Evolutionary conservation across 1,139 yeast genomes (phyloP).

Genomic region (Hemisphaericaspora xylanilytica): DNA sequence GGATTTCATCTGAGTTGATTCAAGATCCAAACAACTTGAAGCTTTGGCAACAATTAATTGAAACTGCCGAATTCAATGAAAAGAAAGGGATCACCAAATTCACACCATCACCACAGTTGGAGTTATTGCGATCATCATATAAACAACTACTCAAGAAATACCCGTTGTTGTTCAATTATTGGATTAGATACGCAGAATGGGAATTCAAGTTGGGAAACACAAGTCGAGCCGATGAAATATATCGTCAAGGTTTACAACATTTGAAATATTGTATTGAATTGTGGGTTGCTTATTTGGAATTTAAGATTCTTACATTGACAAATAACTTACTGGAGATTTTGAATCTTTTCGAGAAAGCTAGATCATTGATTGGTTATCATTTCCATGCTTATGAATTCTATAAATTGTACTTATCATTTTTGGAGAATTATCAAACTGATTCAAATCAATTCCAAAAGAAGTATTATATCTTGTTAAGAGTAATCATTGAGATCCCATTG

Average conservation of each 20-base stretch:
- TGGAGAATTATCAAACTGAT: slow-evolving; percentile 37
- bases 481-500: slow-evolving; percentile 67
- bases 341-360: slow-evolving; percentile 60
- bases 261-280: slow-evolving; percentile 58
- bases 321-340: slow-evolving; percentile 32
- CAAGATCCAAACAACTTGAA: slow-evolving; percentile 45
- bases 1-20: slow-evolving; percentile 28
- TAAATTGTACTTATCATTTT: slow-evolving; percentile 62
- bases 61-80: slow-evolving; percentile 25
- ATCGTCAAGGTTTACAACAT: slow-evolving; percentile 50
- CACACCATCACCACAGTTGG: slow-evolving; percentile 38
- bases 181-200: slow-evolving; percentile 72
- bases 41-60: slow-evolving; percentile 50
- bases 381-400: slow-evolving; percentile 75
- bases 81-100: slow-evolving; percentile 39
- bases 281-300: slow-evolving; percentile 70
- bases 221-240: slow-evolving; percentile 51
- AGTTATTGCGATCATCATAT: slow-evolving; percentile 50
- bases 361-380: slow-evolving; percentile 64
- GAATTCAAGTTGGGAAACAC: slow-evolving; percentile 58
- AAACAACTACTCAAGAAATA: slow-evolving; percentile 56
- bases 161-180: slow-evolving; percentile 74
- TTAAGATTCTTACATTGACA: slow-evolving; percentile 46
- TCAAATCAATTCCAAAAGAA: slow-evolving; percentile 31
- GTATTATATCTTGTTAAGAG: slow-evolving; percentile 51